Evolutionary conservation across 768 basidiomycete species (phyloP).

Genomic region (Fomitopsis pulvina): DNA sequence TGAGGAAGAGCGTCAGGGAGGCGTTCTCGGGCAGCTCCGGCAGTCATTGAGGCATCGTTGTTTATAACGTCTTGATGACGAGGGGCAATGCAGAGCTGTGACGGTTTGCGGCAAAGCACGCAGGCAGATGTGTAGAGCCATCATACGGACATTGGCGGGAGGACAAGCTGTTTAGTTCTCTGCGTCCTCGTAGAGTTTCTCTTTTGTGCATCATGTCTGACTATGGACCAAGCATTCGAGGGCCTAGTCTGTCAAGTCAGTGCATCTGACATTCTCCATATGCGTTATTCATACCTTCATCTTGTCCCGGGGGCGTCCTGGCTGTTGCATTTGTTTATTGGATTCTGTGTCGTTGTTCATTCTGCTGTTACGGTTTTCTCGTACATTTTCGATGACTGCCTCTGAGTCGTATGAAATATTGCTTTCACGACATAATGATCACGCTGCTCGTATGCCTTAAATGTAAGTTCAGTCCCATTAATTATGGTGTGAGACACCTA

Average conservation of each 20-base stretch:
- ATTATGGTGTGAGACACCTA: too few relatives aligned
- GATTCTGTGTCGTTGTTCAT: not conserved
- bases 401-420: not conserved
- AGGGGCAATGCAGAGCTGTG: not conserved
- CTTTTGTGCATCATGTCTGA: not conserved
- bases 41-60: conserved; percentile 16
- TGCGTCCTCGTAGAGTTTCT: not conserved
- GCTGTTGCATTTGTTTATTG: conserved; percentile 4
- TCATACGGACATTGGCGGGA: not conserved
- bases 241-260: too few relatives aligned
- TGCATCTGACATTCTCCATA: not conserved
- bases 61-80: not conserved
- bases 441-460: not conserved
- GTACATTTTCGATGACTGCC: not conserved
- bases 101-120: not conserved
- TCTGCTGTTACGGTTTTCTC: not conserved
- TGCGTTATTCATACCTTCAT: not conserved
- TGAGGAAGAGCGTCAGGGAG: conserved; percentile 76
- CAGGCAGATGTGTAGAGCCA: not conserved
- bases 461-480: not conserved
- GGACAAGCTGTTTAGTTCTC: not conserved
- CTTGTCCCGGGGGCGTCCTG: not conserved
- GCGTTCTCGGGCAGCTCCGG: conserved; percentile 68
- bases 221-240: not conserved
- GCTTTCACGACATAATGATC: not conserved